Percentiles rank a stretch among this genome's conserved stretches.
Conservation (phyloP, 805 yeast genomes). For the Lachancea mirantina region DNA sequence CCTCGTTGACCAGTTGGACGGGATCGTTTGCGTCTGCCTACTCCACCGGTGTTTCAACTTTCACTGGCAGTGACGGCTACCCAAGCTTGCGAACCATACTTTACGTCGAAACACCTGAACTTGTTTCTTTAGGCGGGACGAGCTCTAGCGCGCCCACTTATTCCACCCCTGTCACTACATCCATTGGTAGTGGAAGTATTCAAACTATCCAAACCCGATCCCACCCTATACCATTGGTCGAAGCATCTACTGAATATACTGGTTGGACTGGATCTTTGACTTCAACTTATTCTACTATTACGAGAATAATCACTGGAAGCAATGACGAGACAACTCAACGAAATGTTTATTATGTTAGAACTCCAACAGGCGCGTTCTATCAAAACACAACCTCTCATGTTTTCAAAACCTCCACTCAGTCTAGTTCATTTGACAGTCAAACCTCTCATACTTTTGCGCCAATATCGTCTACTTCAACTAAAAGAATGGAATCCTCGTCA, state of each 20-base stretch:
- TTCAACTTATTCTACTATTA: conserved; percentile 6
- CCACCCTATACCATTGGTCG: conserved; percentile 11
- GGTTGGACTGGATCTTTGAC: conserved; percentile 8
- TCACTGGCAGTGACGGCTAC: conserved; percentile 10
- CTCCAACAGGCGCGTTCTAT: conserved; percentile 1
- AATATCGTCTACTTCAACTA: too few relatives aligned
- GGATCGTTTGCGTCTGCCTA: conserved; percentile 13
- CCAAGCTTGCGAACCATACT: conserved; percentile 10
- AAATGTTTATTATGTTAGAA: conserved; percentile 3
- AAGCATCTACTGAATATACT: conserved; percentile 5
- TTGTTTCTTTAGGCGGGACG: conserved; percentile 4
- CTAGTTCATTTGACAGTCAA: too few relatives aligned
- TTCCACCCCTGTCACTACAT: conserved; percentile 3
- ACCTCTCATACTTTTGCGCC: too few relatives aligned
- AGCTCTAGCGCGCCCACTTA: conserved; percentile 2
- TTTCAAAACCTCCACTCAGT: conserved; percentile 3
- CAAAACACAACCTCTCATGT: conserved; percentile 9
- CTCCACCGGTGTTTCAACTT: conserved; percentile 9
- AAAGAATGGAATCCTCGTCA: too few relatives aligned
- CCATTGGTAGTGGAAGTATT: conserved; percentile 9
- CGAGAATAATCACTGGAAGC: conserved; percentile 2
- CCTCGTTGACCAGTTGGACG: conserved; percentile 12
- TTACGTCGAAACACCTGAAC: conserved; percentile 12
- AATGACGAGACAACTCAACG: conserved; percentile 4
- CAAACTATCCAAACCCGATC: conserved; percentile 10